Percentiles rank a stretch among this genome's conserved stretches.
Evolutionary conservation across 345 rosid species (phyloP).

Genomic region (Populus alba): DNA sequence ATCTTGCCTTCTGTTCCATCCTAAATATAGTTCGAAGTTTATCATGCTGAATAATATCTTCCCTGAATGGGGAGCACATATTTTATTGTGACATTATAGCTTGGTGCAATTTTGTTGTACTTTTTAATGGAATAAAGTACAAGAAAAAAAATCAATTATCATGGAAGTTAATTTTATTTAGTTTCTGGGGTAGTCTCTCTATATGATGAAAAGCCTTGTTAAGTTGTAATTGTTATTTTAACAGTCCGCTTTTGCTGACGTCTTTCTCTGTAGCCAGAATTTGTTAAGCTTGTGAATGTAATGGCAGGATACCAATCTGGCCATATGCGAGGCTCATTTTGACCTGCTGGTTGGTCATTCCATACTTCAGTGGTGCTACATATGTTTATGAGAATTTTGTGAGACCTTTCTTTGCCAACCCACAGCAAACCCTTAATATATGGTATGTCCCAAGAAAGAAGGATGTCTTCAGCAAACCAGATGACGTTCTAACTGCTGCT

Average conservation of each 20-base stretch:
- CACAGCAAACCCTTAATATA: constrained; percentile 63
- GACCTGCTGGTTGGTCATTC: constrained; percentile 94
- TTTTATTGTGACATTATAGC: background rate
- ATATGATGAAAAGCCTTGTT: background rate
- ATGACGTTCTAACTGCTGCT: constrained; percentile 85
- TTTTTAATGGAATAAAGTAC: background rate
- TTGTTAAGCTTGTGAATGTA: background rate
- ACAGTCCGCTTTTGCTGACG: background rate
- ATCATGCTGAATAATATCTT: background rate
- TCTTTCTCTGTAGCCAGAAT: background rate
- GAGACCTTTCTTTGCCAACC: constrained; percentile 75
- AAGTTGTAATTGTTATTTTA: background rate
- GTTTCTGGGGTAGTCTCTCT: background rate
- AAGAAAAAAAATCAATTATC: background rate
- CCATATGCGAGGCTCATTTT: constrained; percentile 69
- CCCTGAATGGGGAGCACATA: background rate
- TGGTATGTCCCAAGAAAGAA: constrained; percentile 92
- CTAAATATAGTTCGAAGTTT: background rate
- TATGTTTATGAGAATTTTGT: constrained; percentile 81
- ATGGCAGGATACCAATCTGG: constrained; percentile 87
- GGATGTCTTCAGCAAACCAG: constrained; percentile 54
- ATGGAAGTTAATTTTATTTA: background rate
- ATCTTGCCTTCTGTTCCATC: background rate
- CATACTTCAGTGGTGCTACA: constrained; percentile 94
- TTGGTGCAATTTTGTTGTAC: background rate